phyloP scores from a whole-genome alignment of 2,329 filamentous ascomycete species.

The Cercospora sojina region DNA sequence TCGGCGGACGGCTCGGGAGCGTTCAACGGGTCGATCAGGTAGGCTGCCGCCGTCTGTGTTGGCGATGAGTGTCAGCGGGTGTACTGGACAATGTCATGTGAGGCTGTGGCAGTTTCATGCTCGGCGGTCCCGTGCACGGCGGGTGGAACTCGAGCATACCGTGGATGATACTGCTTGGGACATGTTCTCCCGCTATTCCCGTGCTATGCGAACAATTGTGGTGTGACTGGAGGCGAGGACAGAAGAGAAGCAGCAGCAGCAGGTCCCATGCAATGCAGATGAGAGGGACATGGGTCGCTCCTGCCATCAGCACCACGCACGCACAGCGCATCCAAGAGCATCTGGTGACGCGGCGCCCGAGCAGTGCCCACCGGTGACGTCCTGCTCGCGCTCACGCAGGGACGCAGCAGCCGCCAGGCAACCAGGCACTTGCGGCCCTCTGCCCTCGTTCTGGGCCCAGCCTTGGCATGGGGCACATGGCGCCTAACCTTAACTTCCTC shows the following conservation, averaged over 20 bases:
- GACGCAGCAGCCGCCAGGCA: not conserved
- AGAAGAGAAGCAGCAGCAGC: not conserved
- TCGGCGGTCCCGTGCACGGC: constrained; percentile 17
- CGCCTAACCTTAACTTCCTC: not conserved
- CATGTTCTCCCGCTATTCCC: constrained; percentile 11
- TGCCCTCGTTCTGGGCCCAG: too few species aligned
- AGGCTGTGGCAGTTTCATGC: constrained; percentile 15
- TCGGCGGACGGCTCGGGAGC: constrained; percentile 67
- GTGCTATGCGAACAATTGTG: not conserved
- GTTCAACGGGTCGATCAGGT: constrained; percentile 68
- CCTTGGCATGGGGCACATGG: not conserved
- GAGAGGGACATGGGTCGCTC: not conserved
- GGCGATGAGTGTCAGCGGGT: constrained; percentile 20
- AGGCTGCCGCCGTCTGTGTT: constrained; percentile 58
- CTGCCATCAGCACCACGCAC: not conserved
- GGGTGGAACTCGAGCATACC: constrained; percentile 7
- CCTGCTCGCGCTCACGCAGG: not conserved
- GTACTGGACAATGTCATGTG: not conserved
- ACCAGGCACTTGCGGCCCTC: not conserved
- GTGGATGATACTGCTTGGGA: constrained; percentile 23
- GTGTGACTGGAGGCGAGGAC: not conserved
- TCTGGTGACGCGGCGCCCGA: constrained; percentile 1
- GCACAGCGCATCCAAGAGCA: constrained; percentile 1
- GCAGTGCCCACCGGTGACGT: constrained; percentile 1
- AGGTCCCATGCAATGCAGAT: not conserved